Base-by-base conservation (phyloP, 768 basidiomycete species). In the Boletus eberwhitei region DNA sequence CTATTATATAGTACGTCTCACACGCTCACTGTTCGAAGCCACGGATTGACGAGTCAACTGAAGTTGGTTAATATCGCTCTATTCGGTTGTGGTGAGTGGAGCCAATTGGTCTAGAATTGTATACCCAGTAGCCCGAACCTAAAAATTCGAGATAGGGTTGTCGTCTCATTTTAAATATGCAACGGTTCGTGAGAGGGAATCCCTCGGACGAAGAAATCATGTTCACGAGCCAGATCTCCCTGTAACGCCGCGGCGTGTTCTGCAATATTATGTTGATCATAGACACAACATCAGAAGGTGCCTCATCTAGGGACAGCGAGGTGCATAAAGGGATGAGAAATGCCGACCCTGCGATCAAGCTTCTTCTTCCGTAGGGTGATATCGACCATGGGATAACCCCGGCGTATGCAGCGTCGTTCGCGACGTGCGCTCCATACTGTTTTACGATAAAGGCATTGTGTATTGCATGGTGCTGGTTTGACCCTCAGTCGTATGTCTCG, bases 111-210 rank as follows among this genome's bases (percentile, higher is more conserved):
- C 16, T 3, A 11, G 14, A 35, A 26, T 1, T 5, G 12, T 34
- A 21, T 5, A 8, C 17, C 26, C 22, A n/a, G n/a, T n/a, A n/a
- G n/a, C n/a, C n/a, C n/a, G n/a, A 31, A 32, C 7, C n/a, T 21
- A 8, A n/a, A 17, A 22, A n/a, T 29, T 38, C 3, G 9, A n/a
- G 22, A 7, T 19, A 68, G 67, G 66, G 66, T 5, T 60, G 57
- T 46, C 60, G 52, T 42, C 59, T 69, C 26, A 59, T 63, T 42
- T 46, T 70, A 35, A 60, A 67, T n/a, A 65, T 60, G 65, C 59
- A 59, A 50, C 32, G 35, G 11, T 60, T 65, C 8, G 48, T 53
- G 16, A 54, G 53, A 50, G 38, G 35, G 17, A 36, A 49, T 12
- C 5, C 34, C 26, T 38, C 12, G 16, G 38, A 58, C 1, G 55